Evolutionary conservation across 106 monocot species (phyloP).

Genomic region (Dioscorea zingiberensis): DNA sequence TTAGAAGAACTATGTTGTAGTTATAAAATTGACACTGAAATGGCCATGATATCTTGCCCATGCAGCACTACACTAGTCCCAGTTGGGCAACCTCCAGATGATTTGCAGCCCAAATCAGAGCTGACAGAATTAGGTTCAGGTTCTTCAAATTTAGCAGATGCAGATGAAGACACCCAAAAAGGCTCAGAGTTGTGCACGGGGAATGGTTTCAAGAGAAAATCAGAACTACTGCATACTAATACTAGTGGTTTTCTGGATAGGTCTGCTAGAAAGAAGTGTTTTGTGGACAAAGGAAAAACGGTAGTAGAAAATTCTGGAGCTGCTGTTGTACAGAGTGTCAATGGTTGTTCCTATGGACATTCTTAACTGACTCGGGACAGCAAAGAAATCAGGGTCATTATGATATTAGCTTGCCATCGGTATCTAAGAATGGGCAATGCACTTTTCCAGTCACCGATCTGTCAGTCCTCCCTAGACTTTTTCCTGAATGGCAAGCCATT

Average conservation of each 20-base stretch:
- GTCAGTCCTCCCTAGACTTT: too few species aligned
- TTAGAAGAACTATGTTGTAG: not conserved
- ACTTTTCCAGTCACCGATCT: too few species aligned
- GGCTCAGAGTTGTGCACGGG: not conserved
- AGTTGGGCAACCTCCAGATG: not conserved
- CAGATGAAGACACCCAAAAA: not conserved
- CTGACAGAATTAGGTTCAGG: not conserved
- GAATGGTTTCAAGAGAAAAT: slow-evolving; percentile 8
- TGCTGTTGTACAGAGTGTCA: not conserved
- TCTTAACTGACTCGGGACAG: not conserved
- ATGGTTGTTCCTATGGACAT: slow-evolving; percentile 14
- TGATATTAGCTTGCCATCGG: too few species aligned
- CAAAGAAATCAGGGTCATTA: not conserved
- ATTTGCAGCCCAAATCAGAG: too few species aligned
- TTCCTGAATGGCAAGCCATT: too few species aligned
- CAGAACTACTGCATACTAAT: slow-evolving; percentile 22
- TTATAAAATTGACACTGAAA: slow-evolving; percentile 1
- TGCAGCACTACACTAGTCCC: not conserved
- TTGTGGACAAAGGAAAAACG: not conserved
- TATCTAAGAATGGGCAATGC: too few species aligned
- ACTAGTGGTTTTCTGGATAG: slow-evolving; percentile 26
- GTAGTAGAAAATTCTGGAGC: not conserved
- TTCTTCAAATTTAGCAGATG: slow-evolving; percentile 2
- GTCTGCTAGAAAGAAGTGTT: slow-evolving; percentile 8
- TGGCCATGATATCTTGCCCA: not conserved